These are phyloP conservation scores for Zygosaccharomyces siamensis DNA, from an alignment of 805 yeast species.

Conservation along the genomic window DNA sequence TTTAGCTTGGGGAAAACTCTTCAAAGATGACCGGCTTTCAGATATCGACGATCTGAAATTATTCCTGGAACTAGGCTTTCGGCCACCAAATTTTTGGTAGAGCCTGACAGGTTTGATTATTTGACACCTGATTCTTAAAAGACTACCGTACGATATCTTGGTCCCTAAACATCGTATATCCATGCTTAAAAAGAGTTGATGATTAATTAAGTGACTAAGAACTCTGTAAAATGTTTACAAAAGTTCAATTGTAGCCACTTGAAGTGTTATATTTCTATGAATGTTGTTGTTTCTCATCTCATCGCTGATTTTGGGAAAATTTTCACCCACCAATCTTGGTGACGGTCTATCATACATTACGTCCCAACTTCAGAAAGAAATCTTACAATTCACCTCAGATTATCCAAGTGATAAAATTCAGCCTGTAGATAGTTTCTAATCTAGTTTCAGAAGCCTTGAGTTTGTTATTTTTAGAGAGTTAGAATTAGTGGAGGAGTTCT, in stretches of 20 bases:
- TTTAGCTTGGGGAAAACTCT: constrained; percentile 4
- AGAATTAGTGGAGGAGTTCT: neutral
- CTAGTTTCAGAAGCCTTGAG: neutral
- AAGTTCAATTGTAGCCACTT: neutral
- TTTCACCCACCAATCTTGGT: neutral
- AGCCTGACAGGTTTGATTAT: constrained; percentile 1
- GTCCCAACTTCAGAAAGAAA: neutral
- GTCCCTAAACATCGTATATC: neutral
- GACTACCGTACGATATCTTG: neutral
- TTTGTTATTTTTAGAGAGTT: neutral
- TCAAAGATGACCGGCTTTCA: neutral
- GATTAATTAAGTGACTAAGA: neutral
- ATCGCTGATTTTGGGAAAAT: constrained; percentile 3
- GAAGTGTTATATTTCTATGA: neutral
- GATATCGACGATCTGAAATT: neutral
- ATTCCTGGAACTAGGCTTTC: neutral
- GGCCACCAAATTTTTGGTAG: neutral
- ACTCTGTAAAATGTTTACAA: neutral
- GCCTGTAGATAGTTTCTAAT: neutral
- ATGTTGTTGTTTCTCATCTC: neutral
- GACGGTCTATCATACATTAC: constrained; percentile 1
- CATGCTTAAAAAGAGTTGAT: neutral
- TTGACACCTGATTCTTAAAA: neutral
- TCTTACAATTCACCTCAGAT: neutral
- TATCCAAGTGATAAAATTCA: neutral